These are phyloP conservation scores for Neoconidiobolus thromboides DNA, from an alignment of 371 early-diverging fungal genomes.

Conservation along the genomic window DNA sequence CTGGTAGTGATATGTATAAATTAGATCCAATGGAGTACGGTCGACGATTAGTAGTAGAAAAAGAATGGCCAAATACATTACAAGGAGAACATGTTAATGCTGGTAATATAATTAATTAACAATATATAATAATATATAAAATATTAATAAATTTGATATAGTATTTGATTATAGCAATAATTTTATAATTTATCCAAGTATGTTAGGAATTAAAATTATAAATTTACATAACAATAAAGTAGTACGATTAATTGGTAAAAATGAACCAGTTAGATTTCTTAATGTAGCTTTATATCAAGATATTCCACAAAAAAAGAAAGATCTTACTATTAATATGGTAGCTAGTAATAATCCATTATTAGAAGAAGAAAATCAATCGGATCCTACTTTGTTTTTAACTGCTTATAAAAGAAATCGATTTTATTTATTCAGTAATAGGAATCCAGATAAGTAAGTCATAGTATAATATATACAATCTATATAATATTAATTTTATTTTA, in stretches of 20 bases:
- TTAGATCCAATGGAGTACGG: constrained; percentile 97
- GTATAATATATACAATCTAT: background rate
- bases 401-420: constrained; percentile 83
- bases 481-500: constrained; percentile 12
- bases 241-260: constrained; percentile 62
- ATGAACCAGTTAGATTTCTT: constrained; percentile 79
- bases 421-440: constrained; percentile 71
- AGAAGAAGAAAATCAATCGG: constrained; percentile 40
- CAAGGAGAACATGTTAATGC: constrained; percentile 54
- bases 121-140: background rate
- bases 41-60: constrained; percentile 72
- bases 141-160: constrained; percentile 8
- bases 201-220: constrained; percentile 87
- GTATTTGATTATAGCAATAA: constrained; percentile 85
- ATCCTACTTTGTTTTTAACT: constrained; percentile 79
- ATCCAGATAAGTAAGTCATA: constrained; percentile 51
- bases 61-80: constrained; percentile 56
- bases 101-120: constrained; percentile 15
- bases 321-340: constrained; percentile 67
- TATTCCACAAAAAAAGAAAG: constrained; percentile 50
- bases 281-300: constrained; percentile 79
- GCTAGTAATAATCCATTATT: constrained; percentile 72
- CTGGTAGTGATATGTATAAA: constrained; percentile 48
- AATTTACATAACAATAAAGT: constrained; percentile 71
- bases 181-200: constrained; percentile 73